Evolutionary conservation across 345 rosid genomes (phyloP).

Genomic region (Populus deltoides): DNA sequence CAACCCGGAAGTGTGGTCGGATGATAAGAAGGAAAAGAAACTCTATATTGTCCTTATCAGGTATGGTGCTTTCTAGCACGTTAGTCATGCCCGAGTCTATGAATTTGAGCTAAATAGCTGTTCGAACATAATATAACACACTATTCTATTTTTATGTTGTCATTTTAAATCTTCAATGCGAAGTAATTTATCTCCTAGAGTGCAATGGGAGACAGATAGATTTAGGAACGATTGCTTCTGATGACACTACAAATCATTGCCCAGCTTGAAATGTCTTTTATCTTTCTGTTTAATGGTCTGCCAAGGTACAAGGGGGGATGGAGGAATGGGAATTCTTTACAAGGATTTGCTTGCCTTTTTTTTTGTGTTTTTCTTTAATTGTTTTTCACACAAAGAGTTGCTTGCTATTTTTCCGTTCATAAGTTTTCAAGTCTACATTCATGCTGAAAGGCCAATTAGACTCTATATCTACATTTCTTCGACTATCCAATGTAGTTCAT

Average conservation of each 20-base stretch:
- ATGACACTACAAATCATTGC: neutral
- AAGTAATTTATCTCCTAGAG: neutral
- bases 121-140: neutral
- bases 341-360: neutral
- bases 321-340: neutral
- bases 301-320: neutral
- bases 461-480: neutral
- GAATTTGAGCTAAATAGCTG: slow-evolving; percentile 1
- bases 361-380: no score
- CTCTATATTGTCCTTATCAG: slow-evolving; percentile 89
- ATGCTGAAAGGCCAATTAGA: neutral
- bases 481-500: neutral
- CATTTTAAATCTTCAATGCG: neutral
- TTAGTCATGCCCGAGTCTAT: neutral
- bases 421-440: neutral
- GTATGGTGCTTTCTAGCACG: slow-evolving; percentile 28
- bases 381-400: neutral
- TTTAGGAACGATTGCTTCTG: neutral
- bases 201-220: neutral
- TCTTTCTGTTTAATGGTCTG: neutral
- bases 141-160: neutral
- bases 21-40: slow-evolving; percentile 85
- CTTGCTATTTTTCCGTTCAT: neutral
- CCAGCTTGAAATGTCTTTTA: neutral
- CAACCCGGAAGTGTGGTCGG: slow-evolving; percentile 86